A percentile compares a stretch with the other conserved stretches of the same genome.
These are phyloP conservation scores for Fusarium tjaetaba DNA, from an alignment of 2,329 filamentous ascomycete genomes.

Conservation along the genomic window DNA sequence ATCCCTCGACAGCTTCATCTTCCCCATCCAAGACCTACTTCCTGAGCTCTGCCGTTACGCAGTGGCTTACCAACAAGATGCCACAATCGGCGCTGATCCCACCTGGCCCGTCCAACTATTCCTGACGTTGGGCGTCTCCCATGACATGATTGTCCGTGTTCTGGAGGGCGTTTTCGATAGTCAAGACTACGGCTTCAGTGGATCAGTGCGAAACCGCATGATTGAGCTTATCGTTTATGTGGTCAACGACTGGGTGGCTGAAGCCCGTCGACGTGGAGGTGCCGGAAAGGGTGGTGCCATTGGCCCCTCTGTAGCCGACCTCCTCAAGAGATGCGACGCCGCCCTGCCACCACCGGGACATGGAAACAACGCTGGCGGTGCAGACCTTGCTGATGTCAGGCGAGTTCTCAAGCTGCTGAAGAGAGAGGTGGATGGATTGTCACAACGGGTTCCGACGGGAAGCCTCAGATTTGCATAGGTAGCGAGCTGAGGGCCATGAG, in stretches of 20 bases:
- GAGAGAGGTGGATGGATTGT: slow-evolving; percentile 56
- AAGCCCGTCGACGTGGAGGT: slow-evolving; percentile 59
- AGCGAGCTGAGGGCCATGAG: not conserved
- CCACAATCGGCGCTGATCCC: slow-evolving; percentile 65
- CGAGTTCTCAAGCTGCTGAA: slow-evolving; percentile 55
- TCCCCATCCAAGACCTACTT: slow-evolving; percentile 69
- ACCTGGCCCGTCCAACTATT: slow-evolving; percentile 68
- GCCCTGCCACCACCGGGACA: slow-evolving; percentile 54
- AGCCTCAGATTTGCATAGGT: slow-evolving; percentile 59
- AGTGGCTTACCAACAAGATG: slow-evolving; percentile 66
- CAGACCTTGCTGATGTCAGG: slow-evolving; percentile 56
- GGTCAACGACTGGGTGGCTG: slow-evolving; percentile 60
- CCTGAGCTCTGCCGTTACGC: slow-evolving; percentile 72
- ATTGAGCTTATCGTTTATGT: slow-evolving; percentile 65
- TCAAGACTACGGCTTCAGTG: slow-evolving; percentile 68
- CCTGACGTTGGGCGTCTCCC: slow-evolving; percentile 64
- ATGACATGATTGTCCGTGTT: slow-evolving; percentile 65
- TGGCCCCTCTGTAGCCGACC: slow-evolving; percentile 58
- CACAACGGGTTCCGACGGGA: slow-evolving; percentile 54
- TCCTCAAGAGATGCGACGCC: slow-evolving; percentile 61
- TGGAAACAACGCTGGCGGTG: slow-evolving; percentile 56
- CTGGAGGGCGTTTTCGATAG: slow-evolving; percentile 67
- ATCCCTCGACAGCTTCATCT: slow-evolving; percentile 72
- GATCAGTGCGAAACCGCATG: slow-evolving; percentile 58
- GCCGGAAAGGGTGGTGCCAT: slow-evolving; percentile 52